Base-by-base conservation (phyloP, 805 yeast species). In the Scheffersomyces spartinae region DNA sequence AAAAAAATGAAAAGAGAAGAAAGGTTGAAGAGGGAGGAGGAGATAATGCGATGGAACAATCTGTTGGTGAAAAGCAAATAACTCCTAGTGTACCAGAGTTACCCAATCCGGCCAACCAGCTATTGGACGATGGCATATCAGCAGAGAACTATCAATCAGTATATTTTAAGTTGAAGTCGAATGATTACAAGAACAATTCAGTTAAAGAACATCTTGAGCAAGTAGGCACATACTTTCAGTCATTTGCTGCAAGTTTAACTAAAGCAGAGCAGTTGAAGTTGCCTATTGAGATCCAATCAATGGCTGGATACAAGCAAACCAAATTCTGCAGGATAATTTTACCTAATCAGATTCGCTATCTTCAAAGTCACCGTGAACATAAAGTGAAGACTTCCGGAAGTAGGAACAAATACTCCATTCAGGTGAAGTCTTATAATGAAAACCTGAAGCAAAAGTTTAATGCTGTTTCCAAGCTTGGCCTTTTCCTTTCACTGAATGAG, bases 391-490 rank as follows among this genome's bases (percentile, higher is more conserved):
- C n/a, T n/a, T n/a, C n/a, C n/a, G n/a, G n/a, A n/a, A n/a, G n/a
- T n/a, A n/a, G n/a, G n/a, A n/a, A n/a, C n/a, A n/a, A n/a, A n/a
- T n/a, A n/a, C n/a, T n/a, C n/a, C n/a, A n/a, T 68, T 8, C 55
- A 57, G 19, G 78, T 83, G 8, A 72, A 64, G 43, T 51, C 74
- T 1, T 68, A 71, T 29, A 53, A 75, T 1, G 91, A 78, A 24
- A 60, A 62, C 16, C 65, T 63, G 21, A 70, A 65, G 33, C 61
- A 69, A 47, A 55, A 73, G 56, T 76, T 68, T 38, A 64, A 64
- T 16, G 95, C 95, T 0, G 67, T 82, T 21, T 64, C 82, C 2
- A 74, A 71, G 34, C 46, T 78, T 26, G 85, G 88, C 0, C 53
- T 85, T 6, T 77, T 67, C 32, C 40, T 60, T 6, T 40, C 52